Base-by-base conservation (phyloP, 495 filamentous ascomycete species). In the Pyrenula aspistea region DNA sequence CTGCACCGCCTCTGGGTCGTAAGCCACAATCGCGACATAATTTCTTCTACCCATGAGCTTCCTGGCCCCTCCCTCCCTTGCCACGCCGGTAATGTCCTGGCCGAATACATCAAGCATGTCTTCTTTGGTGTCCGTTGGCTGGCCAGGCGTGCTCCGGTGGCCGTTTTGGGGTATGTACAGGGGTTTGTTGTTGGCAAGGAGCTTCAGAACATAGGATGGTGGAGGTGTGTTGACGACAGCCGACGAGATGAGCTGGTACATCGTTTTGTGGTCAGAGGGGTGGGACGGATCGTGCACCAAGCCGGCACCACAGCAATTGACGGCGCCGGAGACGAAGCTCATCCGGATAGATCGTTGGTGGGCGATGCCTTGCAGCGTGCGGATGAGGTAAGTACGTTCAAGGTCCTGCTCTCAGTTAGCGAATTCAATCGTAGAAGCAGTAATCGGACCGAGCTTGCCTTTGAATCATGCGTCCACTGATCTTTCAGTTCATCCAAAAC, bases 41-140 rank as follows among this genome's bases (percentile, higher is more conserved):
- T 96, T 97, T 36, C 93, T 73, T 23, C 94, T 71, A 2, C 83
- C 89, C 93, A 97, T 97, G 31, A 98, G 77, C 63, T 89, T 87
- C 67, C 88, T 88, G 60, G 87, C 73, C 4, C 31, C 31, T 4
- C 31, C 31, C 70, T 98, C 93, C 22, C 94, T 77, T 0, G 82
- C 72, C 24, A 81, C 73, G 12, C 94, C 91, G 53, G 81, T 86
- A 19, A 92, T 87, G 62, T 98, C 93, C 8, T 79, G 84, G 66
- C 91, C 85, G 79, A 98, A 98, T 60, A 98, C 89, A 73, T 98
- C 93, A 84, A 97, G 91, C 93, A 98, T 98, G 67, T 98, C 93
- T 70, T 98, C 93, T 68, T 98, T 98, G 42, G 93, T 98, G 65
- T 98, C 93, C 22, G 71, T 71, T 0, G 74, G 73, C 22, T 71